phyloP scores from a whole-genome alignment of 495 filamentous ascomycete genomes.

The Penicillium angulare region DNA sequence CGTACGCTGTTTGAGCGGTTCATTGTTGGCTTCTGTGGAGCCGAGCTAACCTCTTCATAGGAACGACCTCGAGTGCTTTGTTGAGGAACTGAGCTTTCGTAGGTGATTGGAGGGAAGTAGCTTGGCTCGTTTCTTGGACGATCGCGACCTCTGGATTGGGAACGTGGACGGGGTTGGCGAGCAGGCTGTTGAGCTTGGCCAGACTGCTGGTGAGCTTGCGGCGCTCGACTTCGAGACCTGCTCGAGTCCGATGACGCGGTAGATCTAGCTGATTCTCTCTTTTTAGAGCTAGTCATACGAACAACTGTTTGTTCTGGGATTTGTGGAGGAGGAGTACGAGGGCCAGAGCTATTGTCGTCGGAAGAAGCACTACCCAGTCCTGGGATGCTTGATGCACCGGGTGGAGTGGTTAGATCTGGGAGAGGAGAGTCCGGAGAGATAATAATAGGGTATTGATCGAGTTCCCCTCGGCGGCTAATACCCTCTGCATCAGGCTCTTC shows the following conservation, averaged over 20 bases:
- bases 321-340: slow-evolving; percentile 29
- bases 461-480: slow-evolving; percentile 36
- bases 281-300: slow-evolving; percentile 5
- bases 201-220: slow-evolving; percentile 2
- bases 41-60: background rate
- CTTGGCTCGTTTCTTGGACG: background rate
- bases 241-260: slow-evolving; percentile 13
- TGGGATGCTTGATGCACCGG: slow-evolving; percentile 9
- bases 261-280: background rate
- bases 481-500: slow-evolving; percentile 40
- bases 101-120: background rate
- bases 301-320: slow-evolving; percentile 17
- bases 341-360: slow-evolving; percentile 33
- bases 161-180: slow-evolving; percentile 3
- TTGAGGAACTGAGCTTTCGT: background rate
- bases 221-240: slow-evolving; percentile 10
- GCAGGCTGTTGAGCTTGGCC: background rate
- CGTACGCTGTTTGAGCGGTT: slow-evolving; percentile 23
- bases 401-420: slow-evolving; percentile 14
- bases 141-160: background rate
- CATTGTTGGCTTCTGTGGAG: background rate
- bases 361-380: slow-evolving; percentile 31
- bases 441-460: slow-evolving; percentile 49
- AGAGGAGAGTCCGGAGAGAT: slow-evolving; percentile 25
- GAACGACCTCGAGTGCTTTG: background rate